Percentiles rank a stretch among this genome's conserved stretches.
Evolutionary conservation across 345 rosid species (phyloP).

Genomic region (Geranium brycei): DNA sequence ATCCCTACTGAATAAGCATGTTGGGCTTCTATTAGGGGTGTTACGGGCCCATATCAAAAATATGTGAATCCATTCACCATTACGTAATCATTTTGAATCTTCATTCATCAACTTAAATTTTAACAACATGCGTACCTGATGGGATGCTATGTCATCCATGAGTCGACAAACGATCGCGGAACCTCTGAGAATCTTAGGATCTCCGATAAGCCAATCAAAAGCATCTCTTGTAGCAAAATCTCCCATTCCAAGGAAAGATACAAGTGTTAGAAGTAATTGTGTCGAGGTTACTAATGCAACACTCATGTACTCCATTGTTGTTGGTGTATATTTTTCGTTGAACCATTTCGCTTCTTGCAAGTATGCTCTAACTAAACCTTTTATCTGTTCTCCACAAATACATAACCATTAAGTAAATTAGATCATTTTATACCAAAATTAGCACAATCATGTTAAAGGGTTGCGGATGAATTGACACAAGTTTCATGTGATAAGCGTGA

Average conservation of each 20-base stretch:
- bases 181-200: constrained; percentile 5
- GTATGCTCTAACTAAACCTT: neutral
- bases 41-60: too few species aligned
- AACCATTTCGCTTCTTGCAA: constrained; percentile 10
- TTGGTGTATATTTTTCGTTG: constrained; percentile 12
- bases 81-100: too few species aligned
- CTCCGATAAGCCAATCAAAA: constrained; percentile 7
- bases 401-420: too few species aligned
- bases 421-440: neutral
- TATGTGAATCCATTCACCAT: too few species aligned
- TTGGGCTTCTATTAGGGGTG: too few species aligned
- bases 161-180: constrained; percentile 1
- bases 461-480: too few species aligned
- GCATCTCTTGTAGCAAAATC: constrained; percentile 6
- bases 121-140: constrained; percentile 4
- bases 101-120: too few species aligned
- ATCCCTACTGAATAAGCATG: too few species aligned
- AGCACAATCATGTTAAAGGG: too few species aligned
- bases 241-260: constrained; percentile 11
- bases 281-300: constrained; percentile 8
- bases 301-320: constrained; percentile 19
- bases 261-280: neutral
- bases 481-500: too few species aligned
- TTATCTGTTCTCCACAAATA: constrained; percentile 13
- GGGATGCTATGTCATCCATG: constrained; percentile 10